phyloP scores from a whole-genome alignment of 75 land plant species.

The Picea glauca region DNA sequence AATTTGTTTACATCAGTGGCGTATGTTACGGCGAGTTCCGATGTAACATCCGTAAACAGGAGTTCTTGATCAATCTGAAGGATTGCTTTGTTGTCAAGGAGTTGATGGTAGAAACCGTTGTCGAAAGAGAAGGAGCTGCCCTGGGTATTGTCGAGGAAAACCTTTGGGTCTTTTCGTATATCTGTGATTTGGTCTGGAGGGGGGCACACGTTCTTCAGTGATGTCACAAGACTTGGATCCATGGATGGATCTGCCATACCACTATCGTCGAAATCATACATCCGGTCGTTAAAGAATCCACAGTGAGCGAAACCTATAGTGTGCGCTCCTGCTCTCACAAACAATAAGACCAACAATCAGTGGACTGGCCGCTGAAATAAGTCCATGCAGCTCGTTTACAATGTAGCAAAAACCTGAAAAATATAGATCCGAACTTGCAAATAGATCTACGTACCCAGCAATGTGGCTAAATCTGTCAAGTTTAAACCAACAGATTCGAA shows the following conservation, averaged over 20 bases:
- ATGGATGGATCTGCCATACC: constrained; percentile 65
- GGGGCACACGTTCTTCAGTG: constrained; percentile 40
- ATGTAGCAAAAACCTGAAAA: no score
- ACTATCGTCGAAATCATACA: constrained; percentile 52
- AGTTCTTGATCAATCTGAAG: constrained; percentile 31
- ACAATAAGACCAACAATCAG: no score
- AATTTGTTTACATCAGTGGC: background rate
- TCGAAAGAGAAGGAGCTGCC: background rate
- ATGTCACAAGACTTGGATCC: constrained; percentile 24
- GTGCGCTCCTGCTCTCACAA: constrained; percentile 51
- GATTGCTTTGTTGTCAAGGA: constrained; percentile 16
- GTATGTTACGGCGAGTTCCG: background rate
- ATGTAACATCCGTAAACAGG: constrained; percentile 9
- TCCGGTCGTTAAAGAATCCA: constrained; percentile 47
- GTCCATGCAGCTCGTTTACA: no score
- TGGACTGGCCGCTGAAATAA: no score
- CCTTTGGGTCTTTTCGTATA: constrained; percentile 7
- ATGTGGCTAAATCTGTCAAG: constrained; percentile 9
- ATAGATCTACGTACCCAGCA: constrained; percentile 21
- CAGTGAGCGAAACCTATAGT: constrained; percentile 76
- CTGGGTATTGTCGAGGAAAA: constrained; percentile 15
- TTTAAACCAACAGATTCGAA: constrained; percentile 7
- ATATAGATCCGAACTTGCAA: no score
- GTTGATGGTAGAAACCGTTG: constrained; percentile 9
- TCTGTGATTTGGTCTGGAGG: background rate